Conservation (phyloP, 2,329 filamentous ascomycete genomes). For the Gyromitra esculenta region DNA sequence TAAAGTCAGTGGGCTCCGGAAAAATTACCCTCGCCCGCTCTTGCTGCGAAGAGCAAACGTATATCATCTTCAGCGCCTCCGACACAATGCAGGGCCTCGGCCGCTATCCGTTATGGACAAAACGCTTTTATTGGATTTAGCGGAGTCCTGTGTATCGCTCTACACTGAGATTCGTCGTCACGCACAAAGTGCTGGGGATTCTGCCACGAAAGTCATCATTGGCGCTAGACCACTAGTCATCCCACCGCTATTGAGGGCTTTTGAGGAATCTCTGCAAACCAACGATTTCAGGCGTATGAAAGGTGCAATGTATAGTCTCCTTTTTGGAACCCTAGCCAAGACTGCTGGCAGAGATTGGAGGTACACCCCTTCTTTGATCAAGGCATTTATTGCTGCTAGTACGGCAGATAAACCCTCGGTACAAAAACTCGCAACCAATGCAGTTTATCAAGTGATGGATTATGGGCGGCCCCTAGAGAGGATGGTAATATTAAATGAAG, state of each 20-base stretch:
- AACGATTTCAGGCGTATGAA: slow-evolving; percentile 93
- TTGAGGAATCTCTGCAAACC: slow-evolving; percentile 79
- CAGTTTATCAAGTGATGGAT: slow-evolving; percentile 86
- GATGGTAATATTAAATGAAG: slow-evolving; percentile 81
- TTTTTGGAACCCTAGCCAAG: slow-evolving; percentile 88
- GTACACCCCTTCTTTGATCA: slow-evolving; percentile 88
- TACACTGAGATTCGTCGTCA: slow-evolving; percentile 97
- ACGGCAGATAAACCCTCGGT: slow-evolving; percentile 94
- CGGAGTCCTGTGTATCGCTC: slow-evolving; percentile 85
- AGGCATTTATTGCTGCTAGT: slow-evolving; percentile 87
- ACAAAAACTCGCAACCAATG: slow-evolving; percentile 83
- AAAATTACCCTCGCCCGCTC: slow-evolving; percentile 91
- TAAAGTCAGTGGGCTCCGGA: slow-evolving; percentile 91
- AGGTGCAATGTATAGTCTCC: slow-evolving; percentile 87
- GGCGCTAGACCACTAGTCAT: slow-evolving; percentile 90
- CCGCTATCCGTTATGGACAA: slow-evolving; percentile 92
- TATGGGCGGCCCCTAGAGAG: slow-evolving; percentile 89
- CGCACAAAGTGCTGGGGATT: slow-evolving; percentile 90
- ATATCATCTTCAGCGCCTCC: slow-evolving; percentile 91
- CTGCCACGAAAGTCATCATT: slow-evolving; percentile 88
- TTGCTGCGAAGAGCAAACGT: slow-evolving; percentile 91
- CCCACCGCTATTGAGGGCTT: slow-evolving; percentile 80
- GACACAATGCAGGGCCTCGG: slow-evolving; percentile 89
- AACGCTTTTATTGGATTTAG: slow-evolving; percentile 82
- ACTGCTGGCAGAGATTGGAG: slow-evolving; percentile 93